Evolutionary conservation across 768 basidiomycete genomes (phyloP).

Genomic region (Boletus sp.): DNA sequence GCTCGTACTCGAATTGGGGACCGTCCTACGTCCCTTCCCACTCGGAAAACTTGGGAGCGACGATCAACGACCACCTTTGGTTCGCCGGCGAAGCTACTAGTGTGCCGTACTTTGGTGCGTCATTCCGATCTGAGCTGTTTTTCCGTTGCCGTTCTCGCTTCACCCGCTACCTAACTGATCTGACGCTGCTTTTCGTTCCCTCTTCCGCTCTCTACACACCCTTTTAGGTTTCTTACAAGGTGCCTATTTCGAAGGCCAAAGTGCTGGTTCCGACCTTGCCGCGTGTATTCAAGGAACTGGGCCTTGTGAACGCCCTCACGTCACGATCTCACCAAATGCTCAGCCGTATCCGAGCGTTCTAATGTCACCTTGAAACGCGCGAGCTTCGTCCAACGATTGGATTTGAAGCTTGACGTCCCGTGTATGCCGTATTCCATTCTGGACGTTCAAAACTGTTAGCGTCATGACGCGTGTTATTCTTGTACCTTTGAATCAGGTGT

Average conservation of each 20-base stretch:
- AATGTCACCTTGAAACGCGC: slow-evolving; percentile 2
- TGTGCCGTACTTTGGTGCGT: slow-evolving; percentile 53
- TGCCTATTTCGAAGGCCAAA: slow-evolving; percentile 52
- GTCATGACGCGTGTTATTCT: no score
- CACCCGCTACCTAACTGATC: background rate
- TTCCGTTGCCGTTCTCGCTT: background rate
- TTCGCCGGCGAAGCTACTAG: slow-evolving; percentile 65
- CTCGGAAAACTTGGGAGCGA: slow-evolving; percentile 51
- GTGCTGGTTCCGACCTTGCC: slow-evolving; percentile 38
- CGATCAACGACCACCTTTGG: slow-evolving; percentile 48
- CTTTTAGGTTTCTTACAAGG: slow-evolving; percentile 51
- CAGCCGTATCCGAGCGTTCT: slow-evolving; percentile 28
- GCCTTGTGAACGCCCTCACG: slow-evolving; percentile 25
- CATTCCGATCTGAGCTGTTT: background rate
- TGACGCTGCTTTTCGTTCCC: background rate
- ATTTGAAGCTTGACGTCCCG: background rate
- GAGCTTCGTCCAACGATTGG: no score
- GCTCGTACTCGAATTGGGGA: slow-evolving; percentile 68
- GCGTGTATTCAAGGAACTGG: slow-evolving; percentile 36
- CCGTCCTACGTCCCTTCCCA: slow-evolving; percentile 52
- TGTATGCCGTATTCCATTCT: no score
- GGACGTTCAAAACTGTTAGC: no score
- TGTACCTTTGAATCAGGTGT: no score
- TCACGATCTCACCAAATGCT: slow-evolving; percentile 29
- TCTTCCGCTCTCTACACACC: no score